Evolutionary conservation across 371 early-diverging fungal genomes (phyloP).

Genomic region (Mucor circinelloides): DNA sequence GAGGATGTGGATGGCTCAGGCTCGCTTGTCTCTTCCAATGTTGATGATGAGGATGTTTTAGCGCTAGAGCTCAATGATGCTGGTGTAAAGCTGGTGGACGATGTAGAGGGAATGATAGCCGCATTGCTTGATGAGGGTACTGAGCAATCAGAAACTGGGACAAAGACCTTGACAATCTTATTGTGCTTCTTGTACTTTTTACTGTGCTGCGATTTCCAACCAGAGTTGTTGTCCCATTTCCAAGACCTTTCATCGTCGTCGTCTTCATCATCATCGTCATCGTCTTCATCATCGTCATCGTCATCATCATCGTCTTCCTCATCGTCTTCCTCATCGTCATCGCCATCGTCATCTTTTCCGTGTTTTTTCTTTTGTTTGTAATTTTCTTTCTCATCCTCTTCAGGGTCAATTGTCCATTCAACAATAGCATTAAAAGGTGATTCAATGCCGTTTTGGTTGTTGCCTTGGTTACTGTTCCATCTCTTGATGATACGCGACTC

Average conservation of each 20-base stretch:
- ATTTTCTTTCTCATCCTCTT: background rate
- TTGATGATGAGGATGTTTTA: too few species aligned
- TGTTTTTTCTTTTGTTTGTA: background rate
- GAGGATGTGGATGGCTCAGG: background rate
- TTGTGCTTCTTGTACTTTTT: background rate
- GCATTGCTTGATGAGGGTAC: background rate
- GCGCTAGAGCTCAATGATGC: background rate
- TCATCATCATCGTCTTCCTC: background rate
- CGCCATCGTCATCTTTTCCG: background rate
- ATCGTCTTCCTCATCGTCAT: background rate
- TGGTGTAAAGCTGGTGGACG: background rate
- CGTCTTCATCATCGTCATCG: background rate
- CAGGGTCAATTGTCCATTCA: background rate
- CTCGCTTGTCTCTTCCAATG: too few species aligned
- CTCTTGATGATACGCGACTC: background rate
- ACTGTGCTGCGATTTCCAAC: background rate
- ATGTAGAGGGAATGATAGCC: background rate
- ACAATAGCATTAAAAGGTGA: background rate
- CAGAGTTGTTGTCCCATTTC: background rate
- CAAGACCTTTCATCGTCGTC: background rate
- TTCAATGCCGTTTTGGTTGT: background rate
- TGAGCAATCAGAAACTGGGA: background rate
- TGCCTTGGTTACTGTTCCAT: background rate
- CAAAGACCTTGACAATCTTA: background rate
- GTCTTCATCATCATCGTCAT: background rate